These are phyloP conservation scores for Mortierella hygrophila DNA, from an alignment of 192 early-diverging fungal species.

Conservation along the genomic window DNA sequence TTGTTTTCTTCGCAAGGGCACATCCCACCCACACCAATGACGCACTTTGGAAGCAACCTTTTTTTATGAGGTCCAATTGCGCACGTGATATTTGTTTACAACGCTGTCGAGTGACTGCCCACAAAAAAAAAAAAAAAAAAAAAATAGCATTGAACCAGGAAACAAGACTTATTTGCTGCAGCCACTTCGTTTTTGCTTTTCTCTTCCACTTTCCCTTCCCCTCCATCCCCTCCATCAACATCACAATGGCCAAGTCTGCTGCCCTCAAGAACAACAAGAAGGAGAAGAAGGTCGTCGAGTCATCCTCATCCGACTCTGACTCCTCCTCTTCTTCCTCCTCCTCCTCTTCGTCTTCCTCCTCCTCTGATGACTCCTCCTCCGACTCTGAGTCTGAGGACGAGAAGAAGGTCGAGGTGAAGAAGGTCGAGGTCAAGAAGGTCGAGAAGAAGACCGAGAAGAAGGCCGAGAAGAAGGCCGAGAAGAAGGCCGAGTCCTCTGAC, in stretches of 20 bases:
- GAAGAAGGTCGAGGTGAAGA: slow-evolving; percentile 35
- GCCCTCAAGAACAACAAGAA: slow-evolving; percentile 65
- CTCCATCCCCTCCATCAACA: slow-evolving; percentile 12
- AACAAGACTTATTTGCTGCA: neutral
- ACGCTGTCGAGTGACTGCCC: neutral
- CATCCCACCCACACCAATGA: neutral
- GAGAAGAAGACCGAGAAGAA: slow-evolving; percentile 44
- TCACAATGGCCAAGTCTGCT: slow-evolving; percentile 59
- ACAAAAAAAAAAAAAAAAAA: slow-evolving; percentile 5
- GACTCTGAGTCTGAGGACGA: slow-evolving; percentile 44
- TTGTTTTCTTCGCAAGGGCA: too few species aligned
- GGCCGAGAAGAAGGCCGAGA: slow-evolving; percentile 30
- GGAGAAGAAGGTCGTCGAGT: slow-evolving; percentile 63
- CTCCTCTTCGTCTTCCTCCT: slow-evolving; percentile 56
- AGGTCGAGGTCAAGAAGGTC: slow-evolving; percentile 29
- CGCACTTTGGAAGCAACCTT: neutral
- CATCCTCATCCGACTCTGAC: slow-evolving; percentile 41
- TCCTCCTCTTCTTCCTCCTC: slow-evolving; percentile 39
- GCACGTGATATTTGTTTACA: slow-evolving; percentile 7
- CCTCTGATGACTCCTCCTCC: slow-evolving; percentile 46
- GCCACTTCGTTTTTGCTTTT: slow-evolving; percentile 8
- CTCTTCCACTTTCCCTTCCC: slow-evolving; percentile 21
- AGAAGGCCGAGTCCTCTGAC: slow-evolving; percentile 43
- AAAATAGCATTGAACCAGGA: neutral
- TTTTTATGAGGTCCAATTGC: neutral